A percentile compares a stretch with the other conserved stretches of the same genome.
Evolutionary conservation across 345 rosid genomes (phyloP).

Genomic region (Rhodamnia rubescens): DNA sequence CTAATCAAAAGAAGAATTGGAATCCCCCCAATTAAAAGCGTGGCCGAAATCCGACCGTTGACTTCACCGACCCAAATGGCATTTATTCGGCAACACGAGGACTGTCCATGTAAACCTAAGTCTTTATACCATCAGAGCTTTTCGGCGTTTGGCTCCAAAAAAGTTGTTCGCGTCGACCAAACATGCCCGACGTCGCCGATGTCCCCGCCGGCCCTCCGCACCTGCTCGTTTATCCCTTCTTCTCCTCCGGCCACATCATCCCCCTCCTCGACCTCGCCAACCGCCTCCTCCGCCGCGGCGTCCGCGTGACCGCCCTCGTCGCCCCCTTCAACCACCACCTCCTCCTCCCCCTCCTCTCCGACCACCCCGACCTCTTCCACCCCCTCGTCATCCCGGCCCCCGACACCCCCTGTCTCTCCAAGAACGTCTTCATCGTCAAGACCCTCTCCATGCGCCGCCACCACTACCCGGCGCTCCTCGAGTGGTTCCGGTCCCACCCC

Average conservation of each 20-base stretch:
- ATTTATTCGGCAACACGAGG: too few species aligned
- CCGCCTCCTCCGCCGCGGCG: conserved; percentile 30
- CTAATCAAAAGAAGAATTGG: too few species aligned
- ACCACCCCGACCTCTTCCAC: conserved; percentile 13
- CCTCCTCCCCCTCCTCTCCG: conserved; percentile 28
- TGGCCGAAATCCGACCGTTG: too few species aligned
- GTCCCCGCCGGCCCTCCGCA: conserved; percentile 11
- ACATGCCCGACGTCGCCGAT: background rate
- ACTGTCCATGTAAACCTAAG: too few species aligned
- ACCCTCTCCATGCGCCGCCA: conserved; percentile 19
- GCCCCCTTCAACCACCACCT: conserved; percentile 28
- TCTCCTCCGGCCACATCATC: conserved; percentile 51
- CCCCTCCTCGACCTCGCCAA: conserved; percentile 62
- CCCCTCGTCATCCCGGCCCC: conserved; percentile 15
- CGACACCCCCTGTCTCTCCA: background rate
- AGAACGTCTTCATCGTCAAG: background rate
- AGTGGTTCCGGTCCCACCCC: conserved; percentile 31
- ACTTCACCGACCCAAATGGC: too few species aligned
- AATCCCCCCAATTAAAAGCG: too few species aligned
- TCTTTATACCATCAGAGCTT: background rate
- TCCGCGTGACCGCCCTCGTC: conserved; percentile 29
- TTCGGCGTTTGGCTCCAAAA: rapidly evolving
- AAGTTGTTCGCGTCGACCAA: background rate
- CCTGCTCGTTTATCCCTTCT: conserved; percentile 47
- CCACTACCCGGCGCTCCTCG: conserved; percentile 22